Base-by-base conservation (phyloP, 2,329 filamentous ascomycete genomes). In the Nemania diffusa region DNA sequence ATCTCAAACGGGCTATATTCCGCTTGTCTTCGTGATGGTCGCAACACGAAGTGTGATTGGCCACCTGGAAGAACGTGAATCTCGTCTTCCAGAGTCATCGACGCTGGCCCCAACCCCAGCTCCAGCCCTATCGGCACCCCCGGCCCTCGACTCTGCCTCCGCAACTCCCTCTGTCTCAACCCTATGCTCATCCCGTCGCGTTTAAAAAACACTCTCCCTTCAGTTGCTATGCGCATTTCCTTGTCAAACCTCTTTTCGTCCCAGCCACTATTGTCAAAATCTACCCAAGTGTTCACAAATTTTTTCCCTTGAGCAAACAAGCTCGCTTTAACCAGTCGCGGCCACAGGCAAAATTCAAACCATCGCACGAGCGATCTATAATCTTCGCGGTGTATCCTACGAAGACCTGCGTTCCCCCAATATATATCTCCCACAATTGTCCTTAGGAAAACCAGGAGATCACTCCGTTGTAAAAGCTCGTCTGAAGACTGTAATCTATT, bases 131-230 rank as follows among this genome's bases (percentile, higher is more conserved):
- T n/a, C n/a, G n/a, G n/a, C n/a, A n/a, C n/a, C n/a, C n/a, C n/a
- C n/a, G n/a, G n/a, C n/a, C n/a, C n/a, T n/a, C n/a, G n/a, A n/a
- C n/a, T n/a, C n/a, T n/a, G n/a, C n/a, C n/a, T n/a, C n/a, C n/a
- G n/a, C n/a, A n/a, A n/a, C n/a, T n/a, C n/a, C n/a, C n/a, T n/a
- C n/a, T n/a, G n/a, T n/a, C n/a, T n/a, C n/a, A n/a, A n/a, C n/a
- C n/a, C n/a, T n/a, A n/a, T n/a, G n/a, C n/a, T n/a, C n/a, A n/a
- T n/a, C n/a, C n/a, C n/a, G n/a, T n/a, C n/a, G n/a, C n/a, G n/a
- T n/a, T n/a, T n/a, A 17, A 51, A 51, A n/a, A 51, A 51, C 1
- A 51, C 48, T 20, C 48, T 51, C n/a, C 48, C 48, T 32, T 51
- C 48, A 9, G 48, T 51, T 11, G 20, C 26, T 15, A 51, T 8